These are phyloP conservation scores for Talaromyces ruber DNA, from an alignment of 495 filamentous ascomycete species.

Conservation along the genomic window DNA sequence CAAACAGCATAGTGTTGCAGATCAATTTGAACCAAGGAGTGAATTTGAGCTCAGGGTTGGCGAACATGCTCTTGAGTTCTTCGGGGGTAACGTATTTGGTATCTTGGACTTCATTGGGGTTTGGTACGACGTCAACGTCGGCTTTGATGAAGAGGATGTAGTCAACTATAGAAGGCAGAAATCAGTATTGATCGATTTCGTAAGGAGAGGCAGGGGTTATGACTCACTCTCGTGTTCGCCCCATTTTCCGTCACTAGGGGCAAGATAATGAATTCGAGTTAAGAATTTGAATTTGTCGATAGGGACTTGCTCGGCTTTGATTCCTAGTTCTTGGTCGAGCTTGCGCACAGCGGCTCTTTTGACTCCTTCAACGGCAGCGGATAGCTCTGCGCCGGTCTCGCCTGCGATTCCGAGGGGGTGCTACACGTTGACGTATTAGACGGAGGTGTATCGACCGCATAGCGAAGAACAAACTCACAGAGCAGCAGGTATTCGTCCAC, in stretches of 20 bases:
- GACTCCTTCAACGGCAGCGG: slow-evolving; percentile 72
- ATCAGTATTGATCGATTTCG: not conserved
- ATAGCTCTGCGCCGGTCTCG: slow-evolving; percentile 81
- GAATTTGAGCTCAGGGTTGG: slow-evolving; percentile 70
- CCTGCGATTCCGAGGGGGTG: slow-evolving; percentile 87
- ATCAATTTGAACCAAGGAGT: slow-evolving; percentile 99
- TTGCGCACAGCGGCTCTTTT: slow-evolving; percentile 89
- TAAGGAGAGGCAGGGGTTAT: not conserved
- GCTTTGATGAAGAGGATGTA: slow-evolving; percentile 99
- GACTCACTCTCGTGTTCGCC: slow-evolving; percentile 94
- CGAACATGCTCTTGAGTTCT: slow-evolving; percentile 78
- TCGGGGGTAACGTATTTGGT: slow-evolving; percentile 74
- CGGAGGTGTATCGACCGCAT: no score
- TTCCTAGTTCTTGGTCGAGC: slow-evolving; percentile 88
- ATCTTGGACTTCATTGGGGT: slow-evolving; percentile 81
- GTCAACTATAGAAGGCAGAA: slow-evolving; percentile 55
- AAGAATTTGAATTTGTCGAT: slow-evolving; percentile 87
- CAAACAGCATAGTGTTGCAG: slow-evolving; percentile 93
- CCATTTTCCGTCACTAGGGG: slow-evolving; percentile 95
- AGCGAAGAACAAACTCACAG: slow-evolving; percentile 16
- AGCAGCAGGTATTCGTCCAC: slow-evolving; percentile 99
- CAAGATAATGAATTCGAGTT: slow-evolving; percentile 96
- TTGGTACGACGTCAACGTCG: slow-evolving; percentile 71
- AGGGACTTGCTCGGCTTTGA: slow-evolving; percentile 84
- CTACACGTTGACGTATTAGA: not conserved